phyloP scores from a whole-genome alignment of 1,139 yeast species.

The Hyphopichia buzzinii region DNA sequence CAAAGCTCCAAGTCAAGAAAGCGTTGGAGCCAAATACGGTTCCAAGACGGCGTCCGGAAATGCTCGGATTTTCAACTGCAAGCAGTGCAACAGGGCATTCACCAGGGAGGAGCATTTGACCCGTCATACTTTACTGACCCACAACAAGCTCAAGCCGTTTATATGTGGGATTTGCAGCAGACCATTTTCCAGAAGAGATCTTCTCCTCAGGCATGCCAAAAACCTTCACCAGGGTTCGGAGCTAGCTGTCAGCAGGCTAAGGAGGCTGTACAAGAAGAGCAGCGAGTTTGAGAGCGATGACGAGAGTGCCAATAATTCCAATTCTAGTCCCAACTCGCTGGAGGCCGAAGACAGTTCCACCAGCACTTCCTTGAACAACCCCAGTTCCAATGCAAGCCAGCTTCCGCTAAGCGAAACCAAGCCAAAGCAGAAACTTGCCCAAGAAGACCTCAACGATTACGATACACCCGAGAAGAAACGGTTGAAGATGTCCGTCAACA shows the following conservation, averaged over 20 bases:
- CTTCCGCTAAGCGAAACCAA: constrained; percentile 2
- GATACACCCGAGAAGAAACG: constrained; percentile 34
- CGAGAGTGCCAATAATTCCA: constrained; percentile 4
- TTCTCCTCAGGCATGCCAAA: constrained; percentile 30
- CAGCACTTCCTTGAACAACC: constrained; percentile 4
- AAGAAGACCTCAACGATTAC: constrained; percentile 10
- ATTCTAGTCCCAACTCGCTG: too few species aligned
- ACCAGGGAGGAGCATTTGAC: constrained; percentile 50
- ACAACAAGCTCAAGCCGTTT: constrained; percentile 47
- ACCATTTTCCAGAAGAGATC: constrained; percentile 30
- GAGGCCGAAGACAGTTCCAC: not conserved
- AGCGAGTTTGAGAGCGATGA: constrained; percentile 15
- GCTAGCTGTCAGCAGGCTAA: constrained; percentile 43
- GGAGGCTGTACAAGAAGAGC: constrained; percentile 34
- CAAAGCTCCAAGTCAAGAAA: constrained; percentile 1
- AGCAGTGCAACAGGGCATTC: constrained; percentile 44
- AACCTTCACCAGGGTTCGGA: constrained; percentile 33
- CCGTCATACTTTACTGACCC: constrained; percentile 44
- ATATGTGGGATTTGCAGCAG: constrained; percentile 30
- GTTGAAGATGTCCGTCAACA: constrained; percentile 45
- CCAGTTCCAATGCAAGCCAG: constrained; percentile 3
- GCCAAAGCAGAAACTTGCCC: constrained; percentile 1
- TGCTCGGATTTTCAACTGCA: constrained; percentile 43
- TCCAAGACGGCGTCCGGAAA: constrained; percentile 47
- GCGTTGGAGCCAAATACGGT: constrained; percentile 29